Evolutionary conservation across 2,329 filamentous ascomycete species (phyloP), one percentile per base, ranked within the genome.

Genomic region (Byssochlamys sp.): DNA sequence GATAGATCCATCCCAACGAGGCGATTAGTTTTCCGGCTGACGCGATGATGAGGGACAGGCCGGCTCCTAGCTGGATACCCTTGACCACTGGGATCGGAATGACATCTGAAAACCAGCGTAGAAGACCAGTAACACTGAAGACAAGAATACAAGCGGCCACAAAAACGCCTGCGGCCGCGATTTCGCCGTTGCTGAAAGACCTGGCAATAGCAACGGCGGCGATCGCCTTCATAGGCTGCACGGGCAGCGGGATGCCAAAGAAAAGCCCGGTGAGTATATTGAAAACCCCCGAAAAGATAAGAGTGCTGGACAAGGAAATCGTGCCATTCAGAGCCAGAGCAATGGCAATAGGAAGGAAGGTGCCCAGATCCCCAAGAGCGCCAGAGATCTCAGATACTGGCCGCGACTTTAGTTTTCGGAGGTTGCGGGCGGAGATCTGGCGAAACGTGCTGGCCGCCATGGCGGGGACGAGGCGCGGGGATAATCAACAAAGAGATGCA

Each of bases 41-140:
- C 11, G 89, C 88, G 58, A 95, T 81, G 56, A 91, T 82, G 14
- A 97, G 81, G 14, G 88, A 90, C 53, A 97, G 78, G 1, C 92
- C 92, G 3, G 92, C 92, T 39, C 92, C 92, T 53, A 96, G 84
- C 73, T 97, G 94, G 63, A 97, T 96, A 29, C 92, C 92, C 70
- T 95, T 96, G 55, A 97, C 86, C 0, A 97, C 88, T 0, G 91
- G 89, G 12, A 91, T 83, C 0, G 92, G 92, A 7, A 95, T 87
- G 12, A 85, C 78, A n/a, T 78, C 75, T 7, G 88, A 86, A 55
- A 90, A 85, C 80, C 85, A 87, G 58, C 80, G 80, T 31, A 96
- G 77, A n/a, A 94, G 74, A 0, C 92, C 90, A 0, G 90, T 95
- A 3, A 85, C 69, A 67, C 88, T 91, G 69, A 96, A 84, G 0